These are phyloP conservation scores for Fragaria vesca DNA, from an alignment of 306 rosid species.

Conservation along the genomic window DNA sequence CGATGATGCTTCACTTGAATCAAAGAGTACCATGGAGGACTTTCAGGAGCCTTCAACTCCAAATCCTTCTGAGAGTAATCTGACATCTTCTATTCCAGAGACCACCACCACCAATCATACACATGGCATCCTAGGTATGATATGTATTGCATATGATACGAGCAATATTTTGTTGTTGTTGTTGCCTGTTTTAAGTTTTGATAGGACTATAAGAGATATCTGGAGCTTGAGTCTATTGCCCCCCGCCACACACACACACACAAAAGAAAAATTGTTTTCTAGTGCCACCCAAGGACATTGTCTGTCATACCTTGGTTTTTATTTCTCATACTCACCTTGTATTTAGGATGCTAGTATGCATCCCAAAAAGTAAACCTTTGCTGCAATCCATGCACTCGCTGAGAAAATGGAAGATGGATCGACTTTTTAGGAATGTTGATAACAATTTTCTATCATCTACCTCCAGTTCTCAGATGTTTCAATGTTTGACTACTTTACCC, in stretches of 20 bases:
- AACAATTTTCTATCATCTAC: not conserved
- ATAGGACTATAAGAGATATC: not conserved
- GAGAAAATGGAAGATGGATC: not conserved
- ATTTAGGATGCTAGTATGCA: not conserved
- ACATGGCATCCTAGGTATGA: conserved; percentile 53
- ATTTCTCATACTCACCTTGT: not conserved
- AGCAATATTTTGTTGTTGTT: not conserved
- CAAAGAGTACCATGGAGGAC: conserved; percentile 37
- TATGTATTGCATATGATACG: conserved; percentile 21
- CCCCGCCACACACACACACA: no score
- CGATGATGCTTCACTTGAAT: conserved; percentile 41
- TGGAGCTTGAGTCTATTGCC: not conserved
- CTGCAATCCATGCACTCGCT: not conserved
- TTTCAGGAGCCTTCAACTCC: conserved; percentile 39
- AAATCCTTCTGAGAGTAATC: conserved; percentile 38
- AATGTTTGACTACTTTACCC: not conserved
- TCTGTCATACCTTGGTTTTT: not conserved
- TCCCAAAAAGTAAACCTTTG: not conserved
- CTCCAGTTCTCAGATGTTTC: not conserved
- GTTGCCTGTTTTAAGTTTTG: not conserved
- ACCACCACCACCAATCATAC: conserved; percentile 39
- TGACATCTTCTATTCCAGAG: conserved; percentile 42
- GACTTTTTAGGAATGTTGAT: not conserved
- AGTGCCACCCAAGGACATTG: not conserved
- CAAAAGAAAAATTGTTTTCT: not conserved